Base-by-base conservation (phyloP, 768 basidiomycete genomes). In the Termitomyces sp. region DNA sequence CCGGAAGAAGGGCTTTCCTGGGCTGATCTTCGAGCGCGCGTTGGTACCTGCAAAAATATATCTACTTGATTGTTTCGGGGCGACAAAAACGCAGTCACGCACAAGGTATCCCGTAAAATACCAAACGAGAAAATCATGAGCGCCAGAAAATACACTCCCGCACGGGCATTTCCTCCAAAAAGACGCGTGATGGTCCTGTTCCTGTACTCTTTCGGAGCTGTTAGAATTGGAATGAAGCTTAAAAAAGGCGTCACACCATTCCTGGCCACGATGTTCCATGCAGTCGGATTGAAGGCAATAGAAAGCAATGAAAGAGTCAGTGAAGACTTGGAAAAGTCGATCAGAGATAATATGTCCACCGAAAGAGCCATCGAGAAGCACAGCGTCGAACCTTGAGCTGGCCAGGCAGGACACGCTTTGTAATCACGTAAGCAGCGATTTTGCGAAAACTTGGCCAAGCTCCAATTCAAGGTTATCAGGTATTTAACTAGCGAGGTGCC, bases 231-330 rank as follows among this genome's bases (percentile, higher is more conserved):
- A 59, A 41, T 46, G 34, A 49, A 37, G 45, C 19, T 32, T 30
- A 27, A 52, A 47, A 39, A 37, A 51, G 14, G 27, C 3, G 39
- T 73, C 83, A 48, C 60, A 94, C 94, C 94, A 74, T 95, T 93
- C 55, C 85, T 86, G 25, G 96, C 96, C 28, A 95, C 84, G 59
- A 94, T 84, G 71, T 99, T 99, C 96, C 96, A 99, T 57, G 88
- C 94, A 1, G 86, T 85, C 0, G 96, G 96, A 65, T 98, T 98
- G 76, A 98, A 98, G 2, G 83, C 66, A 48, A 96, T 91, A 57
- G 88, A 70, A 4, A 80, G 71, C n/a, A 94, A 59, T 0, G 84
- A 83, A 17, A 89, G 52, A 64, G 79, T 79, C 40, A 98, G 68
- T 21, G 90, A 90, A 6, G 72, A 66, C 63, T 91, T 80, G 30